Evolutionary conservation across 148 eudicot genomes (phyloP).

Genomic region (Chenopodium formosanum): DNA sequence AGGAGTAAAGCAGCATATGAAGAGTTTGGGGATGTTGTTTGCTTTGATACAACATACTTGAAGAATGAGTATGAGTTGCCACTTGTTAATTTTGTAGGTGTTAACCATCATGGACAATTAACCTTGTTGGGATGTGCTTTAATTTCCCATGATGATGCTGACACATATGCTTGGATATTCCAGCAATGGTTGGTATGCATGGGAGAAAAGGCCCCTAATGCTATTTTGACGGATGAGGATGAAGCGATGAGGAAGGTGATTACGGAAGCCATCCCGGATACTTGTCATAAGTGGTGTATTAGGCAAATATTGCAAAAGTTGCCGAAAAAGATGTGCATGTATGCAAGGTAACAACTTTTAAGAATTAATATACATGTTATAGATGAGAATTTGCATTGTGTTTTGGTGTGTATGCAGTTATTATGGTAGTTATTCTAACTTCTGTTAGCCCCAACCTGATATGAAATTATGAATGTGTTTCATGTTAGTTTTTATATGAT

Average conservation of each 20-base stretch:
- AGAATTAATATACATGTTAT: too few relatives aligned
- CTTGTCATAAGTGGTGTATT: not conserved
- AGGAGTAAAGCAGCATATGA: slow-evolving; percentile 1
- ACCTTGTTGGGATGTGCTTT: not conserved
- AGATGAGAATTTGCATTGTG: not conserved
- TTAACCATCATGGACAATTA: not conserved
- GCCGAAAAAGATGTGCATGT: not conserved
- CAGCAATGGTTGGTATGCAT: not conserved
- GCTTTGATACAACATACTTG: slow-evolving; percentile 2
- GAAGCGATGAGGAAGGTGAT: not conserved
- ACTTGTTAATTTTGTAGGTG: not conserved
- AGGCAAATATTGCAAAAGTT: not conserved
- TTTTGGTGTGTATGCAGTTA: not conserved
- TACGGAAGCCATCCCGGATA: not conserved
- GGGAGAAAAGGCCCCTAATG: not conserved
- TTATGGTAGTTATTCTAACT: not conserved
- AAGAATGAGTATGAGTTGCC: not conserved
- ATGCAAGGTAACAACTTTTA: not conserved
- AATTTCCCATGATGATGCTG: not conserved
- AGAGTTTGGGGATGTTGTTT: slow-evolving; percentile 6
- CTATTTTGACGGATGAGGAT: not conserved
- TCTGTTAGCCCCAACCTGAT: not conserved
- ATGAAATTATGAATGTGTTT: not conserved
- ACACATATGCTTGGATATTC: not conserved
- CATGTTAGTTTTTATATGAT: not conserved